Evolutionary conservation across 2,329 filamentous ascomycete genomes (phyloP).

Genomic region (Phaeomoniella chlamydospora): DNA sequence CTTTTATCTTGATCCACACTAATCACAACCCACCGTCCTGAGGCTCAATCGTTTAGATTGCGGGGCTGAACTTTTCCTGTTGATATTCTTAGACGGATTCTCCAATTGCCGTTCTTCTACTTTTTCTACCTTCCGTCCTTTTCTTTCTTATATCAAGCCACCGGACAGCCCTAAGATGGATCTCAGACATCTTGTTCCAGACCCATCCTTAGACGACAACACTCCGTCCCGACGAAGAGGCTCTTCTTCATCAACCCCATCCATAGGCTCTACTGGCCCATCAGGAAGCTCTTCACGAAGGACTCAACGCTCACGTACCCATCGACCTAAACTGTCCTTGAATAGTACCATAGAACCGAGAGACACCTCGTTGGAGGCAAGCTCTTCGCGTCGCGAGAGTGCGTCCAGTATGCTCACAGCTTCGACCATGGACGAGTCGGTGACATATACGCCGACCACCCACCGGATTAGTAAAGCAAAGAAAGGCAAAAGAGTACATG

Average conservation of each 20-base stretch:
- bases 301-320: not conserved
- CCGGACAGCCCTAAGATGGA: not conserved
- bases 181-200: not conserved
- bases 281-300: not conserved
- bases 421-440: conserved; percentile 13
- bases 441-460: conserved; percentile 34
- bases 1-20: not conserved
- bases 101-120: no score
- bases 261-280: not conserved
- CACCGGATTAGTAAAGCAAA: conserved; percentile 36
- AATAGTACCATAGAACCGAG: not conserved
- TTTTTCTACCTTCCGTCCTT: not conserved
- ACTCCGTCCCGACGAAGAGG: not conserved
- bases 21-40: not conserved
- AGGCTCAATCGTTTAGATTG: not conserved
- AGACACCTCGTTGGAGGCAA: conserved; percentile 1
- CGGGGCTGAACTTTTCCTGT: not conserved
- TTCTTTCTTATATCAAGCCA: not conserved
- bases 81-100: not conserved
- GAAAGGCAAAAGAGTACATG: conserved; percentile 36
- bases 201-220: not conserved
- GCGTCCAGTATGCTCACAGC: conserved; percentile 13
- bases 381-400: conserved; percentile 9
- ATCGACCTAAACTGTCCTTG: not conserved
- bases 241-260: not conserved